Base-by-base conservation (phyloP, 164 flowering plant genomes). In the Magnolia changhungtana region DNA sequence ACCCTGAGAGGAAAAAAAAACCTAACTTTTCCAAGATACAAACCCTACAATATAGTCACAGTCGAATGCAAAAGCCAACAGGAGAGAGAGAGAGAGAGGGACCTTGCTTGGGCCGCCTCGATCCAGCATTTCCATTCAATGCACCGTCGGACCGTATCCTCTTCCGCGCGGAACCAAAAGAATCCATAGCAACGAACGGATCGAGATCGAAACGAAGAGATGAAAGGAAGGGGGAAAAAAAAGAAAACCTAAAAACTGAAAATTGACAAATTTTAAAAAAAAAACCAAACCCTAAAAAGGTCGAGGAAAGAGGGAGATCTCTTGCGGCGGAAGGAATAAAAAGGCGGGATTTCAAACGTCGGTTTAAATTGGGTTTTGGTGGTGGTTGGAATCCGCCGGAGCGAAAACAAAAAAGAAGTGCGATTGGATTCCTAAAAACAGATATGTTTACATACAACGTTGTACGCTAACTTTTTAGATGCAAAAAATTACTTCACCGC, bases 111-210 rank as follows among this genome's bases (percentile, higher is more conserved):
- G 61, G 66, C 20, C 72, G 77, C 79, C 83, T 85, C 24, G 76
- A 67, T 51, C 72, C 87, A 0, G 82, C 87, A 78, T 83, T 83
- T 3, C 80, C 83, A 69, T 81, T 83, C n/a, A 66, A 31, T 13
- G 72, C 74, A 27, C 70, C 76, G n/a, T 79, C 85, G 0, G 67
- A 64, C 70, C 85, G 76, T 55, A 78, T 80, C 77, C 84, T 80
- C 80, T 86, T 86, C 69, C 85, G 9, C 16, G 65, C 55, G 37
- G 52, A n/a, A 19, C 77, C 80, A 18, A 69, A 29, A 21, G 45
- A 72, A 69, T 75, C 82, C 82, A 80, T 82, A 51, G 63, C 59
- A 1, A 67, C 49, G 27, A n/a, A 74, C 14, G 8, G 27, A 76
- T 21, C 70, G 7, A 72, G 19, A 29, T 13, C 49, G n/a, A 68